Conservation (phyloP, 768 basidiomycete species). For the Amanita polypyramis region DNA sequence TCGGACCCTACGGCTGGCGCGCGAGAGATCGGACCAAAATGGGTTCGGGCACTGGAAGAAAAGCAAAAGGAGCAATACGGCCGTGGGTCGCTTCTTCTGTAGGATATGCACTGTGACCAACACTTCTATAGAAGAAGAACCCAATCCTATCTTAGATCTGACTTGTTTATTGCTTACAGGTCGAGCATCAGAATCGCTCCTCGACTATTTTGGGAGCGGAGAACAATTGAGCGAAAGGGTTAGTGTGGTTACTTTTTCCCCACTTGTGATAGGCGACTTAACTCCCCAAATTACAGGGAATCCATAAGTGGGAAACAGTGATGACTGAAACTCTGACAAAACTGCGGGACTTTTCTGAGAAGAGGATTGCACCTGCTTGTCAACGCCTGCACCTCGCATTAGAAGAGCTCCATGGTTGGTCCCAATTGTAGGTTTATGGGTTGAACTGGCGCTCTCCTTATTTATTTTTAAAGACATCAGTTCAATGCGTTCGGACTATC, state of each 20-base stretch:
- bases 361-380: slow-evolving; percentile 59
- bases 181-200: slow-evolving; percentile 55
- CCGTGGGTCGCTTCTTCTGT: slow-evolving; percentile 28
- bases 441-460: background rate
- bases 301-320: slow-evolving; percentile 76
- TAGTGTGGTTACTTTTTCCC: slow-evolving; percentile 11
- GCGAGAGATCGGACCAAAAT: slow-evolving; percentile 61
- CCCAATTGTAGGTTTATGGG: slow-evolving; percentile 41
- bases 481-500: slow-evolving; percentile 47
- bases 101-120: slow-evolving; percentile 8
- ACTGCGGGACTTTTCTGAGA: slow-evolving; percentile 64
- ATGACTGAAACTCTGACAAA: slow-evolving; percentile 61
- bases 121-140: slow-evolving; percentile 37
- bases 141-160: slow-evolving; percentile 60
- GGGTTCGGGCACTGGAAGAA: slow-evolving; percentile 54
- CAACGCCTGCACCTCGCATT: slow-evolving; percentile 70
- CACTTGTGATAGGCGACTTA: slow-evolving; percentile 6
- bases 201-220: slow-evolving; percentile 66
- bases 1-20: slow-evolving; percentile 56
- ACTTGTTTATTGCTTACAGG: slow-evolving; percentile 64
- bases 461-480: slow-evolving; percentile 35
- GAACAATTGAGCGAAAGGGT: slow-evolving; percentile 81
- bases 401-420: slow-evolving; percentile 75
- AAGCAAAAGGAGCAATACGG: slow-evolving; percentile 60
- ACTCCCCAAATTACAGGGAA: slow-evolving; percentile 33